A percentile compares a stretch with the other conserved stretches of the same genome.
phyloP scores from a whole-genome alignment of 192 early-diverging fungal species.

The Pilaira anomala region DNA sequence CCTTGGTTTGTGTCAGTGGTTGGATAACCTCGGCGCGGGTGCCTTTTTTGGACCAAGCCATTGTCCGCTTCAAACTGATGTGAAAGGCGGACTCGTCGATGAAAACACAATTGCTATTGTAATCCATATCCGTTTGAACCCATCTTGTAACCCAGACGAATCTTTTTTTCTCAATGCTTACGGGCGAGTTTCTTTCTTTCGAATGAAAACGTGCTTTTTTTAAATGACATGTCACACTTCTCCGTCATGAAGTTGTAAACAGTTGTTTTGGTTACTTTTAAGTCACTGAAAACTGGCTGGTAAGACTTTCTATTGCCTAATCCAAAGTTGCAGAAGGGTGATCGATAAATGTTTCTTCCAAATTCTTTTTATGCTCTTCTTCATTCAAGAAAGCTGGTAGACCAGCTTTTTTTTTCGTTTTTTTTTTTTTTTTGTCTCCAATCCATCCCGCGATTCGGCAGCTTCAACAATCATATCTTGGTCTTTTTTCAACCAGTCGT shows the following conservation, averaged over 20 bases:
- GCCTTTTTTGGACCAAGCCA: not conserved
- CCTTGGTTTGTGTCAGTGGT: conserved; percentile 8
- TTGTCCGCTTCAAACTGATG: conserved; percentile 11
- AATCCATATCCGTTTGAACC: conserved; percentile 13
- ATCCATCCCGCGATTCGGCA: not conserved
- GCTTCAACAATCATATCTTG: not conserved
- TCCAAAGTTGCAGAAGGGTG: not conserved
- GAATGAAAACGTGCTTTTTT: too few relatives aligned
- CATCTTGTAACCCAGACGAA: conserved; percentile 1
- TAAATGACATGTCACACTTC: too few relatives aligned
- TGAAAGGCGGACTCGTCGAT: conserved; percentile 21
- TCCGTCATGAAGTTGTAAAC: not conserved
- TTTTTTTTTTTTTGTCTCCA: not conserved
- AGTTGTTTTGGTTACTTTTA: conserved; percentile 5
- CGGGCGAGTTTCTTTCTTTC: not conserved
- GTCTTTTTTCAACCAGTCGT: conserved; percentile 9
- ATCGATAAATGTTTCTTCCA: not conserved
- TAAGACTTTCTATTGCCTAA: not conserved
- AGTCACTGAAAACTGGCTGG: not conserved
- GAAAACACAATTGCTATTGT: conserved; percentile 17
- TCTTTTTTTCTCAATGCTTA: conserved; percentile 15
- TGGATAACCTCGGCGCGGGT: conserved; percentile 2
- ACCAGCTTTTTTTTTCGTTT: not conserved
- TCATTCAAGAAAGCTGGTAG: not conserved
- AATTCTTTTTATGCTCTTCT: conserved; percentile 7